Conservation (phyloP, 768 basidiomycete genomes). For the Cystobasidium tubakii region DNA sequence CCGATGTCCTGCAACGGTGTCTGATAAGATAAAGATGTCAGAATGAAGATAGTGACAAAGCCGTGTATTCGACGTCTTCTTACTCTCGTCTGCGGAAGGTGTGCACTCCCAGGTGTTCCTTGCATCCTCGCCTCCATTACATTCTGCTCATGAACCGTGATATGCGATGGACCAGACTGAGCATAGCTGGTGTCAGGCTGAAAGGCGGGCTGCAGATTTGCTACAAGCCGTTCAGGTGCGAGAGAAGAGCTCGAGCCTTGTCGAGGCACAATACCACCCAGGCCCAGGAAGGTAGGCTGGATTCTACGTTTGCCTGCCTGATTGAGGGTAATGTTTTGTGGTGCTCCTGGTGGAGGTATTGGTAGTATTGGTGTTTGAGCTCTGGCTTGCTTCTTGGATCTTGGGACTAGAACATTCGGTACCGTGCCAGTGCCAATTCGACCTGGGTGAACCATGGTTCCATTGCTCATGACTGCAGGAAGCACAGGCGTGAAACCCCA, state of each 20-base stretch:
- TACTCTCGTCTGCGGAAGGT: not conserved
- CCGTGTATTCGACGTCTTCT: no score
- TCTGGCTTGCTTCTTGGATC: constrained; percentile 15
- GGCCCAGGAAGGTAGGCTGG: constrained; percentile 50
- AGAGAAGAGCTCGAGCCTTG: not conserved
- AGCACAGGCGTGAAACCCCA: constrained; percentile 13
- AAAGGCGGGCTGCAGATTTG: not conserved
- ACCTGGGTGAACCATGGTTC: not conserved
- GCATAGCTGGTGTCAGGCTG: not conserved
- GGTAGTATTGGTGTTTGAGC: constrained; percentile 21
- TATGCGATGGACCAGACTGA: not conserved
- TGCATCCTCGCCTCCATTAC: constrained; percentile 10
- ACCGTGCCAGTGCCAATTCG: not conserved
- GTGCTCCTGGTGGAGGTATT: constrained; percentile 35
- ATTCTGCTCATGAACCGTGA: not conserved
- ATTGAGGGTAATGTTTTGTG: constrained; percentile 47
- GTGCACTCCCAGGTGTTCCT: not conserved
- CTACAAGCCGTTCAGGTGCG: not conserved
- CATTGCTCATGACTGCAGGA: not conserved
- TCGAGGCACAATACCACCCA: constrained; percentile 12
- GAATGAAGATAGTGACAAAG: no score
- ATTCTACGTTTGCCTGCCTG: constrained; percentile 60
- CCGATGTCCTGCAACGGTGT: constrained; percentile 20
- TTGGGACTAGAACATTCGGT: constrained; percentile 15
- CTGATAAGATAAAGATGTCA: no score